Base-by-base conservation (phyloP, 306 rosid species). In the Comarum palustre region DNA sequence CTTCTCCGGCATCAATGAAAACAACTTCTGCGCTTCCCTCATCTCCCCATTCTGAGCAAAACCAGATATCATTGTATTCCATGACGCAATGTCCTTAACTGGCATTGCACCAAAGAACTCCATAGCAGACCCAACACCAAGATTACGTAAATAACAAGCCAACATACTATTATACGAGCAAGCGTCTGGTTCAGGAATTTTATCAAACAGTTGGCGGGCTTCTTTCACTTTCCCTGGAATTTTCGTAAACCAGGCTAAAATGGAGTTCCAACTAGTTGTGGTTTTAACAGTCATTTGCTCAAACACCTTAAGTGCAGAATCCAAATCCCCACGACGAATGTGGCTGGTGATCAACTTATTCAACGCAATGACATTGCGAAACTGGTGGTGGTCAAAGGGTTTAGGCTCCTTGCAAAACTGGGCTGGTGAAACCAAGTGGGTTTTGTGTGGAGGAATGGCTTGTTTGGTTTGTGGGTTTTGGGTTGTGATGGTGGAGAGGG, bases 51-150 rank as follows among this genome's bases (percentile, higher is more conserved):
- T 80, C 62, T 70, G 88, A 42, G 86, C 72, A 82, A 85, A 93
- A 52, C 96, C 98, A 4, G 97, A 85, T 31, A 93, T 80, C 92
- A 90, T 79, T 1, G 97, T 90, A 59, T 90, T 93, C 98, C 98
- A 90, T 17, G 97, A 90, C 0, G 86, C 92, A 0, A 67, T 73
- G 75, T 93, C 97, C 85, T 78, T 93, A 32, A 85, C 76, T 0
- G 88, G 87, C 86, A 93, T 93, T n/a, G 46, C 48, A 1, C 81
- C 69, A 71, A 93, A 93, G 76, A 93, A 90, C 27, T 54, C 78
- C 79, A 80, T 63, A 17, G 94, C 96, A 50, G 83, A 65, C 36
- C 71, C 76, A 73, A 86, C 60, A 0, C 87, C 90, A 52, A 65
- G 77, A 65, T 82, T 85, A 39, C 74, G 79, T 73, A 69, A 76